Percentiles rank a stretch among this genome's conserved stretches.
These are phyloP conservation scores for Thalassiosira livingstoniorum DNA, from an alignment of 352 stramenopile genomes.

Conservation along the genomic window DNA sequence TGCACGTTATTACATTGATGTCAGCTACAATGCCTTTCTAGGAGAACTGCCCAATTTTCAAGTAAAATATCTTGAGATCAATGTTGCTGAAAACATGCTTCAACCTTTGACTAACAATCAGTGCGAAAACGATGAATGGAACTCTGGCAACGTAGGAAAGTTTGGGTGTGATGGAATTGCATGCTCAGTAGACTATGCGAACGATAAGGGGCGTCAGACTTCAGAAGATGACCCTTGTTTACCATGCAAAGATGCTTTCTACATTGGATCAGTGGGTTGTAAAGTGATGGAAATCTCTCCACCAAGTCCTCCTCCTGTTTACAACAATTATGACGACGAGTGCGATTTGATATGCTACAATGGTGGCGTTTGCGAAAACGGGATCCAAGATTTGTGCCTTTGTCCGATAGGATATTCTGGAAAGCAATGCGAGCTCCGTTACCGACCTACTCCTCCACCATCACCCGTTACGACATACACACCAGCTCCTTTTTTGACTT, in stretches of 20 bases:
- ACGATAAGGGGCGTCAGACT: slow-evolving; percentile 26
- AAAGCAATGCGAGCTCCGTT: not conserved
- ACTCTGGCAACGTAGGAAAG: slow-evolving; percentile 8
- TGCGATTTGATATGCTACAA: not conserved
- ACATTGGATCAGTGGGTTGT: slow-evolving; percentile 32
- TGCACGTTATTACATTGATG: not conserved
- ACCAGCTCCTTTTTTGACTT: not conserved
- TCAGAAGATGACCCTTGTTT: slow-evolving; percentile 1
- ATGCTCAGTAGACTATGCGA: slow-evolving; percentile 4
- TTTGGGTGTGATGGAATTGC: slow-evolving; percentile 10
- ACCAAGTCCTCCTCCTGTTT: not conserved
- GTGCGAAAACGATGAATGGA: not conserved
- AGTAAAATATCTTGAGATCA: slow-evolving; percentile 1
- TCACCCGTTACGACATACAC: not conserved
- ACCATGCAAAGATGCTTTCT: not conserved
- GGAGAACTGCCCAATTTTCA: slow-evolving; percentile 7
- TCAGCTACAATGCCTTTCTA: slow-evolving; percentile 14
- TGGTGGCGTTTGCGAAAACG: not conserved
- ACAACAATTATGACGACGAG: no score
- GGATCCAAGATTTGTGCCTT: not conserved
- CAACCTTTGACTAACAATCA: not conserved
- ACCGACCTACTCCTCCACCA: not conserved
- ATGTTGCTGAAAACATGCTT: slow-evolving; percentile 16
- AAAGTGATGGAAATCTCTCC: not conserved
- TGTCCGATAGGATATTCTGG: not conserved